These are phyloP conservation scores for Boletus sp. DNA, from an alignment of 1,284 basidiomycete species.

Conservation along the genomic window DNA sequence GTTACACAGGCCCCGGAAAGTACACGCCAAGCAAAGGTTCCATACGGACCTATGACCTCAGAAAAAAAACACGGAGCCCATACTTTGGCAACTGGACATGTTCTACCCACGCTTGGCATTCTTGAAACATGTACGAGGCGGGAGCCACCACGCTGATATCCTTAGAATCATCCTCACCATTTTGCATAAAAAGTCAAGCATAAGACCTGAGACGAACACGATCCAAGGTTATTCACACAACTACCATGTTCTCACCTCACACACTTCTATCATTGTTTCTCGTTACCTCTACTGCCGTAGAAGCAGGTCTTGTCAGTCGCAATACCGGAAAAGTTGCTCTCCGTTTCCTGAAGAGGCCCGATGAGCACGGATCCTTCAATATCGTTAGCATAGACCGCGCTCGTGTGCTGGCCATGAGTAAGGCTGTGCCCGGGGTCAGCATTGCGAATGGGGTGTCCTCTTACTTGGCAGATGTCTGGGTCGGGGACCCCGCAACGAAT, in stretches of 20 bases:
- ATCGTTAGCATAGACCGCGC: conserved; percentile 1
- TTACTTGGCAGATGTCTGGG: conserved; percentile 35
- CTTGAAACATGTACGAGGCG: too few relatives aligned
- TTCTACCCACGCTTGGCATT: too few relatives aligned
- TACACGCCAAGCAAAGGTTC: too few relatives aligned
- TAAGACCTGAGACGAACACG: too few relatives aligned
- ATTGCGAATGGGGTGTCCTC: background rate
- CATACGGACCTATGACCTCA: too few relatives aligned
- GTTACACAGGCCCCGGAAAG: too few relatives aligned
- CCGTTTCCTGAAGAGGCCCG: background rate
- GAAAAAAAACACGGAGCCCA: too few relatives aligned
- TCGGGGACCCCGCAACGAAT: conserved; percentile 48
- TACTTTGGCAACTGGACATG: too few relatives aligned
- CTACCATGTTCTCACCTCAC: conserved; percentile 24
- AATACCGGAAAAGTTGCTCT: conserved; percentile 15
- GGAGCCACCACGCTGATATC: too few relatives aligned
- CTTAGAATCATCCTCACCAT: too few relatives aligned
- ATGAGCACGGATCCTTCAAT: background rate
- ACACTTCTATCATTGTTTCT: conserved; percentile 20
- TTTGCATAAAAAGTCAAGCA: too few relatives aligned
- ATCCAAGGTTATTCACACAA: background rate
- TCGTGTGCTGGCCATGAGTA: conserved; percentile 8
- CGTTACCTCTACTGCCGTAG: conserved; percentile 14
- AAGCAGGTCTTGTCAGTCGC: conserved; percentile 20
- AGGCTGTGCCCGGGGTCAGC: background rate